These are phyloP conservation scores for Coemansia sp. DNA, from an alignment of 192 early-diverging fungal species.

Conservation along the genomic window DNA sequence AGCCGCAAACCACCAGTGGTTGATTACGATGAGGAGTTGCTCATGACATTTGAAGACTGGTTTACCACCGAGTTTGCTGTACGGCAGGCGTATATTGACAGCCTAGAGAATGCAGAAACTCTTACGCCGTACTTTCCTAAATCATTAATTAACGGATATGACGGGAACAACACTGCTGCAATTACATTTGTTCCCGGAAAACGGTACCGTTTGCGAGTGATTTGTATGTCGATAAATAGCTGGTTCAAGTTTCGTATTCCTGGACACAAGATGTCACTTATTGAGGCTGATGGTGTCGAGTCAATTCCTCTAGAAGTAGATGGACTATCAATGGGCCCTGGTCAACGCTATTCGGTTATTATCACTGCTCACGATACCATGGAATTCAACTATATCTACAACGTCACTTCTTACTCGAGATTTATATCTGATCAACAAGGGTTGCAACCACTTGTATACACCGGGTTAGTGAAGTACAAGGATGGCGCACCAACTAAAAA, in stretches of 20 bases:
- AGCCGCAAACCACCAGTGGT: slow-evolving; percentile 45
- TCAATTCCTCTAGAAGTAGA: slow-evolving; percentile 51
- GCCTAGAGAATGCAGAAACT: slow-evolving; percentile 53
- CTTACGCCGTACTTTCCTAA: slow-evolving; percentile 24
- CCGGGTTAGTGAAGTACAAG: slow-evolving; percentile 17
- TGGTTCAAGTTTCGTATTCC: slow-evolving; percentile 49
- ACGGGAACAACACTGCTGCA: slow-evolving; percentile 48
- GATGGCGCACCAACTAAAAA: slow-evolving; percentile 2
- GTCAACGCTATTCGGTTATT: slow-evolving; percentile 75
- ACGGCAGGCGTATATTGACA: slow-evolving; percentile 35
- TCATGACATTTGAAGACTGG: slow-evolving; percentile 67
- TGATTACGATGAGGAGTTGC: slow-evolving; percentile 58
- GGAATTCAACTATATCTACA: slow-evolving; percentile 62
- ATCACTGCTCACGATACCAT: slow-evolving; percentile 62
- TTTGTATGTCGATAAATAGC: slow-evolving; percentile 67
- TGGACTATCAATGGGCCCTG: slow-evolving; percentile 37
- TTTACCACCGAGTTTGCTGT: slow-evolving; percentile 37
- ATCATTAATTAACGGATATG: slow-evolving; percentile 38
- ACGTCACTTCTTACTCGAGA: slow-evolving; percentile 5
- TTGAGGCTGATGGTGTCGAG: slow-evolving; percentile 74
- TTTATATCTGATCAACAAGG: slow-evolving; percentile 55
- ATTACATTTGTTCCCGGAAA: slow-evolving; percentile 68
- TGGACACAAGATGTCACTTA: slow-evolving; percentile 69
- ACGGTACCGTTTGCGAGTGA: slow-evolving; percentile 73
- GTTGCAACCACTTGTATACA: slow-evolving; percentile 38